Evolutionary conservation across 805 yeast genomes (phyloP).

Genomic region (Babjeviella inositovora): DNA sequence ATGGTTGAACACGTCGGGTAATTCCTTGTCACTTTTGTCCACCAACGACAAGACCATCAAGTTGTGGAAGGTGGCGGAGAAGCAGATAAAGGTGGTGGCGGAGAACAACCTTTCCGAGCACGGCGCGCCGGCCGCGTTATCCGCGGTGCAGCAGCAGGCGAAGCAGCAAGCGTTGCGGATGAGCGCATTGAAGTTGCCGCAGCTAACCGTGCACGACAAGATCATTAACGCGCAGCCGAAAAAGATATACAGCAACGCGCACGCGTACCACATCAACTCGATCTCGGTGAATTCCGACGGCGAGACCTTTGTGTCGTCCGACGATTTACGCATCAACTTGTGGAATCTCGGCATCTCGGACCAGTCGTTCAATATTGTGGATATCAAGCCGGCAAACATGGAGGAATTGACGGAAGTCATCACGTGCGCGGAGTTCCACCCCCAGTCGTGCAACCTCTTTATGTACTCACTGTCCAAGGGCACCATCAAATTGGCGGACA

Average conservation of each 20-base stretch:
- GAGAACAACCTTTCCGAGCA: slow-evolving; percentile 68
- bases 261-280: slow-evolving; percentile 95
- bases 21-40: slow-evolving; percentile 77
- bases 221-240: slow-evolving; percentile 92
- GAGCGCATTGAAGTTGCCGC: slow-evolving; percentile 58
- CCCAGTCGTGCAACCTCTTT: slow-evolving; percentile 78
- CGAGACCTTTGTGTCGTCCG: slow-evolving; percentile 86
- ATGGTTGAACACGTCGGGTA: slow-evolving; percentile 83
- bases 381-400: slow-evolving; percentile 96
- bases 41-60: slow-evolving; percentile 98
- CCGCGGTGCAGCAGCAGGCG: too few relatives aligned
- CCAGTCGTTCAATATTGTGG: slow-evolving; percentile 92
- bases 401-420: slow-evolving; percentile 97
- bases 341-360: slow-evolving; percentile 94
- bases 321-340: slow-evolving; percentile 85
- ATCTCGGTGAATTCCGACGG: slow-evolving; percentile 90
- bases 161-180: slow-evolving; percentile 12
- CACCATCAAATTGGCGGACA: slow-evolving; percentile 86
- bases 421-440: slow-evolving; percentile 94
- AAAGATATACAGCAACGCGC: slow-evolving; percentile 85
- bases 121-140: too few relatives aligned
- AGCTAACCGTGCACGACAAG: slow-evolving; percentile 85
- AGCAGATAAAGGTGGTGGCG: slow-evolving; percentile 78
- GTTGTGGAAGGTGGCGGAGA: slow-evolving; percentile 91
- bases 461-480: slow-evolving; percentile 96